Base-by-base conservation (phyloP, 176 grass and related monocot species). In the Luzula sylvatica region DNA sequence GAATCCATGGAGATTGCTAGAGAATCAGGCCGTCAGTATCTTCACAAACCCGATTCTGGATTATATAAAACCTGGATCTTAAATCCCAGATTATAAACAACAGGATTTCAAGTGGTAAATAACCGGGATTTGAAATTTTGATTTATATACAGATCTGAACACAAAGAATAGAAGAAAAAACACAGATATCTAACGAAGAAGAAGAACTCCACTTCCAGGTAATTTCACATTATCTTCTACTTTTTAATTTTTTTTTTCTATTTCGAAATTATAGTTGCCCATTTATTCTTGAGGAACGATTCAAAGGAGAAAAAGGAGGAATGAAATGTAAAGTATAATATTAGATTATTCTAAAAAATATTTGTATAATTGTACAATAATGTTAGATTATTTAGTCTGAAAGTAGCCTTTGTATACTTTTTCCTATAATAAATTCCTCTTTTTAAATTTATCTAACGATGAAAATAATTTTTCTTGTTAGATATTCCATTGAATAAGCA, bases 1-100 rank as follows among this genome's bases (percentile, higher is more conserved):
- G 77, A 82, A 15, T 95, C 90, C 83, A 88, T 85, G 52, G 60
- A 35, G 30, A 35, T 9, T 32, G 29, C 3, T 32, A 4, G 42
- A 46, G 3, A 4, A 8, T 4, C 8, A 13, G 14, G 5, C 43
- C 43, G 9, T 4, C 5, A 46, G 5, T 46, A 12, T 46, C 4
- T 17, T 17, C 12, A 1, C 9, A 46, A 12, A 17, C 12, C 14
- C 9, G 30, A 35, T 35, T 7, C 30, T 35, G 30, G 9, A 35
- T n/a, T n/a, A n/a, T n/a, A n/a, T n/a, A n/a, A n/a, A n/a, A n/a
- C n/a, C n/a, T n/a, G n/a, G n/a, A n/a, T n/a, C n/a, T n/a, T n/a
- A n/a, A n/a, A n/a, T n/a, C n/a, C n/a, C n/a, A n/a, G n/a, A n/a
- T n/a, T n/a, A n/a, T n/a, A n/a, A n/a, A n/a, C n/a, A n/a, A n/a